These are phyloP conservation scores for Leishmania guyanensis DNA, from an alignment of 208 protist species.

Conservation along the genomic window DNA sequence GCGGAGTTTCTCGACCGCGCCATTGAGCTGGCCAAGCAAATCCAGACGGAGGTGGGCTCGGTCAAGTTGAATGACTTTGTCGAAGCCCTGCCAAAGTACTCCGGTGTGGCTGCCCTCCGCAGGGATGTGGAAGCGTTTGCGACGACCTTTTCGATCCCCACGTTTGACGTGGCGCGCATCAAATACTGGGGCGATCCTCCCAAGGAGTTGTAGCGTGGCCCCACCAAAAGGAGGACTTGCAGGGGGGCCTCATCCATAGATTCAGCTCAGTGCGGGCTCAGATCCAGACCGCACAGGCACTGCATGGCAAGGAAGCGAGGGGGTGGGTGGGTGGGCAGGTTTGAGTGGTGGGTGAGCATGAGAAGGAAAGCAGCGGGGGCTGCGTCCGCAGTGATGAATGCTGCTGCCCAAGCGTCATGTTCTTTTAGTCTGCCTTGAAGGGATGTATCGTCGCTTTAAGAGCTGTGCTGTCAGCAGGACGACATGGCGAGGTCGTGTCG, in stretches of 20 bases:
- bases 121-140: slow-evolving; percentile 88
- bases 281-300: not conserved
- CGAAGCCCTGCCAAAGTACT: slow-evolving; percentile 41
- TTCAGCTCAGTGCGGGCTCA: too few species aligned
- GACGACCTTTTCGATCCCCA: slow-evolving; percentile 85
- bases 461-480: not conserved
- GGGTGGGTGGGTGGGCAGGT: not conserved
- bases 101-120: slow-evolving; percentile 56
- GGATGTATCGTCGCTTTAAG: not conserved
- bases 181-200: slow-evolving; percentile 80
- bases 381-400: not conserved
- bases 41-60: slow-evolving; percentile 59
- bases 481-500: not conserved
- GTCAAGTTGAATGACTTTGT: slow-evolving; percentile 84
- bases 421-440: not conserved
- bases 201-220: not conserved
- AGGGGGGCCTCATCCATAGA: not conserved
- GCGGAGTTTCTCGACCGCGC: slow-evolving; percentile 91
- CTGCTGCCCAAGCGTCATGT: not conserved
- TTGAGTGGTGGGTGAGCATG: not conserved
- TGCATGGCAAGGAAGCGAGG: not conserved
- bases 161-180: slow-evolving; percentile 68
- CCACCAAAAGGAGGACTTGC: not conserved
- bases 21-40: slow-evolving; percentile 74
- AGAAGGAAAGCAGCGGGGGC: too few species aligned